Percentiles rank a stretch among this genome's conserved stretches.
phyloP scores from a whole-genome alignment of 2,329 filamentous ascomycete species.

The Hirsutella minnesotensis region DNA sequence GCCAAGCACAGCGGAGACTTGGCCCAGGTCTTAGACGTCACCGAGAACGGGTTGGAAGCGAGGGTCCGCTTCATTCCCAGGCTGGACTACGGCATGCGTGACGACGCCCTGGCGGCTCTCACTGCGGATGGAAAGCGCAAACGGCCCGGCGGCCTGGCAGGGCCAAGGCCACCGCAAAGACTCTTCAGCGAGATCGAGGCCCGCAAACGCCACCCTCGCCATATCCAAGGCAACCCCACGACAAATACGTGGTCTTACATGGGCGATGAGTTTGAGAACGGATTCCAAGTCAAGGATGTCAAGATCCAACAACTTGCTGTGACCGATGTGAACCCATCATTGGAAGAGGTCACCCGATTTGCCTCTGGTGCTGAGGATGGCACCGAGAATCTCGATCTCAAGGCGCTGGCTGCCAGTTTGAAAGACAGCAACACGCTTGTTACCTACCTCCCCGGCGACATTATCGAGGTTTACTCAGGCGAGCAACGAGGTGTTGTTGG shows the following conservation, averaged over 20 bases:
- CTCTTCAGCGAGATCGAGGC: slow-evolving; percentile 91
- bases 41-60: slow-evolving; percentile 83
- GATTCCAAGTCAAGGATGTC: slow-evolving; percentile 88
- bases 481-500: slow-evolving; percentile 89
- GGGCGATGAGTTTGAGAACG: slow-evolving; percentile 81
- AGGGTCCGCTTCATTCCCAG: slow-evolving; percentile 80
- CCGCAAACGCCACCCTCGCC: slow-evolving; percentile 66
- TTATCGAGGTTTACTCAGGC: slow-evolving; percentile 92
- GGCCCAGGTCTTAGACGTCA: slow-evolving; percentile 84
- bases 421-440: slow-evolving; percentile 74
- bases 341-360: slow-evolving; percentile 95
- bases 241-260: slow-evolving; percentile 76
- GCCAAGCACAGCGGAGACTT: slow-evolving; percentile 80
- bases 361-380: slow-evolving; percentile 82
- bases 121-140: slow-evolving; percentile 65
- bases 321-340: slow-evolving; percentile 80
- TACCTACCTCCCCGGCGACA: slow-evolving; percentile 81
- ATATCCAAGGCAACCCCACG: slow-evolving; percentile 55
- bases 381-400: slow-evolving; percentile 84
- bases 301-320: slow-evolving; percentile 78
- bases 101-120: slow-evolving; percentile 45
- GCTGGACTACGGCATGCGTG: slow-evolving; percentile 80
- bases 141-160: slow-evolving; percentile 45
- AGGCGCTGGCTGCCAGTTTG: slow-evolving; percentile 78
- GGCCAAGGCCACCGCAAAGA: slow-evolving; percentile 70